Percentiles rank a stretch among this genome's conserved stretches.
Conservation (phyloP, 768 basidiomycete genomes). For the Boletus pseudo-olivaceus region DNA sequence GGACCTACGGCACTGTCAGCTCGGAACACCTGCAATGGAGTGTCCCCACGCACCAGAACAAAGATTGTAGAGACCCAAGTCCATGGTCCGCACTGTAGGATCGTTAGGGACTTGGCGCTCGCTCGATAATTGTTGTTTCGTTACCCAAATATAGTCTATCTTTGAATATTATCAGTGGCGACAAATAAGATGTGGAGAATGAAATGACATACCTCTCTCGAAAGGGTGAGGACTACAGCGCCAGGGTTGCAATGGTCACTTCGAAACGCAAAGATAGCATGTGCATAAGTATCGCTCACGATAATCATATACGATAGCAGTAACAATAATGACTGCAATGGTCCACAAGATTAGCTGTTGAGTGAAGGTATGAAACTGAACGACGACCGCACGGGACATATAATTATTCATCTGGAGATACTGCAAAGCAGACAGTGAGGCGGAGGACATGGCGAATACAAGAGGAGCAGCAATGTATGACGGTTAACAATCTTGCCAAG, state of each 20-base stretch:
- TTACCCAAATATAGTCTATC: conserved; percentile 14
- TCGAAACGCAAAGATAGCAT: neutral
- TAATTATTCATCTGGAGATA: neutral
- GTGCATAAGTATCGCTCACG: neutral
- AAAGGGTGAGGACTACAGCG: conserved; percentile 4
- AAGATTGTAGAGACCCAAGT: conserved; percentile 2
- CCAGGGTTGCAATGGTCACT: neutral
- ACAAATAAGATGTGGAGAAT: neutral
- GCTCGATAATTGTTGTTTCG: neutral
- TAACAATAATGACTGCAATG: neutral
- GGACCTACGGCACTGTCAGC: neutral
- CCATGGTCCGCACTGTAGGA: neutral
- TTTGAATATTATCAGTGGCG: neutral
- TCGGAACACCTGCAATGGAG: neutral
- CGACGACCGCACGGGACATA: neutral
- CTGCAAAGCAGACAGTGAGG: neutral
- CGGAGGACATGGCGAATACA: neutral
- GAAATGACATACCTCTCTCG: conserved; percentile 1
- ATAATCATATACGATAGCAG: conserved; percentile 6
- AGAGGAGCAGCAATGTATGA: neutral
- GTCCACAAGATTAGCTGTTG: neutral
- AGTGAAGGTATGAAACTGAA: neutral
- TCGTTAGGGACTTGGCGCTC: neutral
- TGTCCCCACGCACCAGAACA: neutral
- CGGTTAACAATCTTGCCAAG: neutral